Conservation (phyloP, 2,329 filamentous ascomycete species). For the Aspergillus puulaauensis region DNA sequence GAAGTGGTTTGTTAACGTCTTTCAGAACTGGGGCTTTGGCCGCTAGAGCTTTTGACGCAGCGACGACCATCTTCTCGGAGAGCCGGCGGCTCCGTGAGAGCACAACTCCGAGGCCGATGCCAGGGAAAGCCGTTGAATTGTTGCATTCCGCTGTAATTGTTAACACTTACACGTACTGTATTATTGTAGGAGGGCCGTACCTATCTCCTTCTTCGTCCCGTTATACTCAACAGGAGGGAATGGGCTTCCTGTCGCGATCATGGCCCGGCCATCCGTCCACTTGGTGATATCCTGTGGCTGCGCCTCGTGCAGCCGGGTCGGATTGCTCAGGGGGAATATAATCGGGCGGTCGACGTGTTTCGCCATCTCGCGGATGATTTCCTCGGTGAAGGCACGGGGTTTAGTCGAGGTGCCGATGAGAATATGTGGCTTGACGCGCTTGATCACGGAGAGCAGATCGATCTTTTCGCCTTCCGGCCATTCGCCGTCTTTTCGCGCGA, state of each 20-base stretch:
- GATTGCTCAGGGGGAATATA: constrained; percentile 80
- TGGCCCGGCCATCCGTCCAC: constrained; percentile 75
- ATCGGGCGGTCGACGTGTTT: constrained; percentile 70
- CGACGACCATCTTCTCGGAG: constrained; percentile 77
- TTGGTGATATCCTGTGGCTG: constrained; percentile 70
- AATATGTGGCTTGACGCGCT: constrained; percentile 73
- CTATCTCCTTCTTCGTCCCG: constrained; percentile 55
- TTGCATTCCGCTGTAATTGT: constrained; percentile 72
- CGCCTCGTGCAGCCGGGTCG: constrained; percentile 80
- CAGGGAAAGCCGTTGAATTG: constrained; percentile 82
- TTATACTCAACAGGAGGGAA: constrained; percentile 70
- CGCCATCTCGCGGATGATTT: constrained; percentile 74
- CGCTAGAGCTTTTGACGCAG: constrained; percentile 72
- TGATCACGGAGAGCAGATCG: constrained; percentile 66
- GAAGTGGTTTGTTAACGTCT: constrained; percentile 63
- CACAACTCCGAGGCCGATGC: constrained; percentile 77
- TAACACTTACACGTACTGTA: constrained; percentile 4
- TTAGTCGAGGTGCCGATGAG: constrained; percentile 82
- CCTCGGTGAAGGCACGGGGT: constrained; percentile 72
- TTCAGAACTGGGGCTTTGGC: constrained; percentile 68
- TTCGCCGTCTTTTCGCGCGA: constrained; percentile 62
- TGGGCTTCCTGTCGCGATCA: constrained; percentile 81
- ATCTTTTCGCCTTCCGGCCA: constrained; percentile 60
- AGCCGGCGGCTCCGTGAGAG: constrained; percentile 67
- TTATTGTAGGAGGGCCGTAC: constrained; percentile 30